Evolutionary conservation across 2,329 filamentous ascomycete species (phyloP).

Genomic region (Laburnicola sp.): DNA sequence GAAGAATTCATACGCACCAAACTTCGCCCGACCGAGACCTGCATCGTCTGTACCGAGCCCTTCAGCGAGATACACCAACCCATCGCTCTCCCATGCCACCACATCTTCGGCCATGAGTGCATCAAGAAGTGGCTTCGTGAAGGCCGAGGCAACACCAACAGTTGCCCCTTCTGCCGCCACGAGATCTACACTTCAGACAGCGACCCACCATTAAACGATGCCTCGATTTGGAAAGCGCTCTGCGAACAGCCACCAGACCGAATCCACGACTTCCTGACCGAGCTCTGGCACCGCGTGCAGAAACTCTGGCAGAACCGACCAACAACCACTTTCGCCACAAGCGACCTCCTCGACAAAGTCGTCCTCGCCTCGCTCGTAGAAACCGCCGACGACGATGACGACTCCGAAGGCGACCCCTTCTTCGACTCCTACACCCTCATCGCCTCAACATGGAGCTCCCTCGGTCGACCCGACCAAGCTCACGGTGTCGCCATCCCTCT

Average conservation of each 20-base stretch:
- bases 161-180: conserved; percentile 35
- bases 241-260: conserved; percentile 26
- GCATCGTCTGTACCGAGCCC: conserved; percentile 32
- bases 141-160: conserved; percentile 28
- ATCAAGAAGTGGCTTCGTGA: conserved; percentile 33
- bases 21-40: conserved; percentile 31
- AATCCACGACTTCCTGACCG: conserved; percentile 23
- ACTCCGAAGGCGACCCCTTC: conserved; percentile 16
- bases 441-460: conserved; percentile 30
- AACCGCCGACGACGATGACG: conserved; percentile 2
- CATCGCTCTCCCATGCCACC: conserved; percentile 35
- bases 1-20: conserved; percentile 30
- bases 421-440: conserved; percentile 30
- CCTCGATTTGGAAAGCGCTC: conserved; percentile 32
- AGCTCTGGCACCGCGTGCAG: conserved; percentile 26
- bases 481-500: conserved; percentile 33
- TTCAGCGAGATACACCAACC: conserved; percentile 31
- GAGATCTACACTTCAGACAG: conserved; percentile 12
- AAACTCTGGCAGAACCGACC: conserved; percentile 24
- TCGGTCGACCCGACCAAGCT: conserved; percentile 27
- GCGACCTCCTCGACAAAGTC: conserved; percentile 22
- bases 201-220: conserved; percentile 20
- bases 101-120: conserved; percentile 38
- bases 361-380: conserved; percentile 28
- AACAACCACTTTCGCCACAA: conserved; percentile 21